phyloP scores from a whole-genome alignment of 2,329 filamentous ascomycete genomes.

The Thelonectria olida region DNA sequence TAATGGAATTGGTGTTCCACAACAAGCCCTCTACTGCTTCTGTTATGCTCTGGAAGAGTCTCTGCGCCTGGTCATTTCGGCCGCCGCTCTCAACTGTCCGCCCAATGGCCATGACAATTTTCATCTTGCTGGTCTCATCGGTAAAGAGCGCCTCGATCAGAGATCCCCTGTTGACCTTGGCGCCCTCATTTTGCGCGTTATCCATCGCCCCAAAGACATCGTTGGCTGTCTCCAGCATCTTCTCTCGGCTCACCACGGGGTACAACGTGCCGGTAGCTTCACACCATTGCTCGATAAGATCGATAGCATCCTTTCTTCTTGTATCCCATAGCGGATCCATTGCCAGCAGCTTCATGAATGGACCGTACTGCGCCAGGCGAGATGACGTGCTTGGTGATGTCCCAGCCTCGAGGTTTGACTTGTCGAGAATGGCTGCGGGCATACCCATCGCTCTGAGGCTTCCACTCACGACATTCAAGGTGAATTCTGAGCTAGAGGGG shows the following conservation, averaged over 20 bases:
- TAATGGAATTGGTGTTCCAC: constrained; percentile 3
- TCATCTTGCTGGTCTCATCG: constrained; percentile 13
- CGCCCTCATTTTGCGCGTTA: background rate
- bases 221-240: background rate
- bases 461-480: constrained; percentile 5
- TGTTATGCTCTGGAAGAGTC: constrained; percentile 1
- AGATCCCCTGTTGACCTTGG: background rate
- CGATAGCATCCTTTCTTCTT: constrained; percentile 2
- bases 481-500: constrained; percentile 16
- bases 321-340: constrained; percentile 16
- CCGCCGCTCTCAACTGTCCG: constrained; percentile 2
- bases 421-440: constrained; percentile 9
- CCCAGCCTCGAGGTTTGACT: background rate
- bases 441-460: constrained; percentile 16
- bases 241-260: background rate
- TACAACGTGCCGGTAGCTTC: constrained; percentile 5
- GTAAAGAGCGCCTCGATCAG: constrained; percentile 3
- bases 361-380: background rate
- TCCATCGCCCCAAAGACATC: background rate
- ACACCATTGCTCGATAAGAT: constrained; percentile 4
- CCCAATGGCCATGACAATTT: constrained; percentile 9
- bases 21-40: constrained; percentile 9
- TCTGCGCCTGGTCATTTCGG: constrained; percentile 7
- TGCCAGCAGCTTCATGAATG: constrained; percentile 5
- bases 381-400: background rate